These are phyloP conservation scores for Torulaspora gathmanii DNA, from an alignment of 805 yeast genomes.

Conservation along the genomic window DNA sequence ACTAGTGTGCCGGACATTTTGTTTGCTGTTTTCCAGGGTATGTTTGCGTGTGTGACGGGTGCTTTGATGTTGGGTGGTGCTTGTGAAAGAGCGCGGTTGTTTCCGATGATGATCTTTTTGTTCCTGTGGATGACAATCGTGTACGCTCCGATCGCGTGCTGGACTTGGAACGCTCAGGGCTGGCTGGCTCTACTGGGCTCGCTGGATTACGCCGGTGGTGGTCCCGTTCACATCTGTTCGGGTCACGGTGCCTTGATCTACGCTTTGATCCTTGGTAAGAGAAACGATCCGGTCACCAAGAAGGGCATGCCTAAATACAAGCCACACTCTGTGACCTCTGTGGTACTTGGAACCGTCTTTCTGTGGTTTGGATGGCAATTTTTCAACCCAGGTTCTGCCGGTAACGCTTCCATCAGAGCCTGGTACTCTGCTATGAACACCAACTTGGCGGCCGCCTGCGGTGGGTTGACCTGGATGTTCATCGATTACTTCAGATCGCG, in stretches of 20 bases:
- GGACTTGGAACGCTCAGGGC: slow-evolving; percentile 96
- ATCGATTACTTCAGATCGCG: slow-evolving; percentile 84
- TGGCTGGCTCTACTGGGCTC: slow-evolving; percentile 84
- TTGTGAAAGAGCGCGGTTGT: slow-evolving; percentile 92
- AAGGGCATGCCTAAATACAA: slow-evolving; percentile 78
- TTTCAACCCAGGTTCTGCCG: slow-evolving; percentile 97
- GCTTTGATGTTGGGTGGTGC: slow-evolving; percentile 96
- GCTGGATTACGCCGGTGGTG: slow-evolving; percentile 97
- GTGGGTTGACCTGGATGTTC: slow-evolving; percentile 92
- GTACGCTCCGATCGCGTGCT: slow-evolving; percentile 91
- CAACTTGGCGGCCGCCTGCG: slow-evolving; percentile 87
- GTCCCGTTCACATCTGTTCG: slow-evolving; percentile 93
- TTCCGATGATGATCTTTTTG: slow-evolving; percentile 93
- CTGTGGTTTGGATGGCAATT: slow-evolving; percentile 96
- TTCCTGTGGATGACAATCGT: slow-evolving; percentile 94
- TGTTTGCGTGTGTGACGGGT: slow-evolving; percentile 93
- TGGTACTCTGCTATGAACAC: slow-evolving; percentile 93
- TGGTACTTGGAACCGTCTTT: slow-evolving; percentile 88
- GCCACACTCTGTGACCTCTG: slow-evolving; percentile 89
- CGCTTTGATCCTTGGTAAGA: slow-evolving; percentile 86
- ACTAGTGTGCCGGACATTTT: slow-evolving; percentile 80
- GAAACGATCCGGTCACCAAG: slow-evolving; percentile 68
- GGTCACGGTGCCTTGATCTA: slow-evolving; percentile 95
- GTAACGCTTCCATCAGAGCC: slow-evolving; percentile 87
- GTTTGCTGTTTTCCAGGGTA: slow-evolving; percentile 88